Evolutionary conservation across 768 basidiomycete species (phyloP), one percentile per base, ranked within the genome.

Genomic region (Porphyrellus cyaneotinctus): DNA sequence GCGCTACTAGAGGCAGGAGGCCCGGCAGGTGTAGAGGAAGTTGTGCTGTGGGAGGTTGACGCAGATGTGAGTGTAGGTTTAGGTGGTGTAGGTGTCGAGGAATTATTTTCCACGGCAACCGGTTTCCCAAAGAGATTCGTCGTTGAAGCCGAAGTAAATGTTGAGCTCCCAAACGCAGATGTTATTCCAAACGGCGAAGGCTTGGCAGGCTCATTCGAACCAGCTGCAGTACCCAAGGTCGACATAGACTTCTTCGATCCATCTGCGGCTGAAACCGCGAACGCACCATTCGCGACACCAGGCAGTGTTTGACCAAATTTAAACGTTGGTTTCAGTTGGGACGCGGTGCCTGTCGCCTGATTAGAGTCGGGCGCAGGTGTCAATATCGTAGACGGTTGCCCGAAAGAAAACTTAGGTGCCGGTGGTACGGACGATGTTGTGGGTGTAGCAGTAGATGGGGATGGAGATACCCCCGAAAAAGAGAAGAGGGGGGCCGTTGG

Each of bases 401-500:
- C 67, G 22, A 69, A 70, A 14, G 61, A 58, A 45, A 69, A 69
- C 30, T 60, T 61, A 20, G 64, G 57, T 36, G 35, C 38, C 3
- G 63, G 44, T 24, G 58, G 43, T n/a, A 51, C 18, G 11, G 63
- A 46, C 15, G 58, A 20, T 31, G 51, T 23, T 13, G 53, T 26
- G 22, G 26, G 45, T 52, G 47, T 23, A 39, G 43, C 14, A 52
- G 42, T 18, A 6, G 56, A 42, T 24, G 45, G n/a, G 6, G 51
- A 32, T n/a, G 61, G 39, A 8, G 60, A 14, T 54, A 53, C 22
- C 26, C 49, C 38, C 14, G 59, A 45, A 47, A 70, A 60, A 30
- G 64, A 58, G 46, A 66, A 70, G 49, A 46, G 36, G 18, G 63
- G 51, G 6, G n/a, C 13, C 6, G 64, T 35, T 28, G 53, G 43